phyloP scores from a whole-genome alignment of 176 grass and related monocot genomes.

The Otatea glauca region DNA sequence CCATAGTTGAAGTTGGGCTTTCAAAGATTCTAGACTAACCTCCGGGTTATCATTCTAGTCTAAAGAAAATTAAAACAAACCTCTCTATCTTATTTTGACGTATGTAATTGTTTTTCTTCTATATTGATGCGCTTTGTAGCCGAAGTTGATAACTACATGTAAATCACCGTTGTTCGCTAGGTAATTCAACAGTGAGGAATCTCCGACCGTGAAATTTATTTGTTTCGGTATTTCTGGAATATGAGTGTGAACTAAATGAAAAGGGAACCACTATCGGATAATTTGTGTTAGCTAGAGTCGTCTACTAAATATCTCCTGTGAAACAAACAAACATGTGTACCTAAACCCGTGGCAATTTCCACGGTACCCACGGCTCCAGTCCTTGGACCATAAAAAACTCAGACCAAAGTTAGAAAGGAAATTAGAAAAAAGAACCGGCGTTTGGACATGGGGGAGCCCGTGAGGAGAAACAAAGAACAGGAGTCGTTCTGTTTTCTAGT shows the following conservation, averaged over 20 bases:
- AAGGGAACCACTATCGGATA: neutral
- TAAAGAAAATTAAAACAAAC: neutral
- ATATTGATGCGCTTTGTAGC: neutral
- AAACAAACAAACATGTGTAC: constrained; percentile 20
- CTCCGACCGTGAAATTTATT: too few species aligned
- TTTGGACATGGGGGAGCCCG: too few species aligned
- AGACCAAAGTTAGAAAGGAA: neutral
- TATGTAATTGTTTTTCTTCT: neutral
- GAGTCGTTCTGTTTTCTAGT: too few species aligned
- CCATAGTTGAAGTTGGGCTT: neutral
- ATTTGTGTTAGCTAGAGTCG: neutral
- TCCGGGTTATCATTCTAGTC: neutral
- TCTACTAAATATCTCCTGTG: neutral
- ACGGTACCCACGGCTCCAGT: neutral
- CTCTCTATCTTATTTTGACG: neutral
- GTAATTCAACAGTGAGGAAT: neutral
- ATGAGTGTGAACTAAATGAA: neutral
- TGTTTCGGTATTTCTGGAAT: too few species aligned
- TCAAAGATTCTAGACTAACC: neutral
- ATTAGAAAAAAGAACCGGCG: too few species aligned
- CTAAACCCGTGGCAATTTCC: constrained; percentile 9
- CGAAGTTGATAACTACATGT: neutral
- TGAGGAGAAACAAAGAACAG: too few species aligned
- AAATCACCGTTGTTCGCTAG: too few species aligned
- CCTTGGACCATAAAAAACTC: neutral